Evolutionary conservation across 768 basidiomycete species (phyloP).

Genomic region (Podaxis sp.): DNA sequence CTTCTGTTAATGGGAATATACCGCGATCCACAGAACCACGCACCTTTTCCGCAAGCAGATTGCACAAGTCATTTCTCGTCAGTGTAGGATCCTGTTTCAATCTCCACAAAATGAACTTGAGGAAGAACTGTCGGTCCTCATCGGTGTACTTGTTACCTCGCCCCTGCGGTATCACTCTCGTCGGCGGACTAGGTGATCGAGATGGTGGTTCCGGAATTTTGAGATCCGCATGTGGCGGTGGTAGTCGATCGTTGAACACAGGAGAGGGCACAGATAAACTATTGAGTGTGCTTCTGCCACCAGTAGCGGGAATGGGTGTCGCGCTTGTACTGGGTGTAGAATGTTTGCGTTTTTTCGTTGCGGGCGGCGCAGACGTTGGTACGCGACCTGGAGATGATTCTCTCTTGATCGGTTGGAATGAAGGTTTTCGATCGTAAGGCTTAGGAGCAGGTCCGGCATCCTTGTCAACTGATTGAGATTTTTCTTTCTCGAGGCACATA

Average conservation of each 20-base stretch:
- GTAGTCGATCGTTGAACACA: conserved; percentile 42
- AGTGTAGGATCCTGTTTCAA: conserved; percentile 49
- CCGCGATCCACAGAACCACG: conserved; percentile 6
- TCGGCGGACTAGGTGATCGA: conserved; percentile 67
- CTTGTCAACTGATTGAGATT: conserved; percentile 9
- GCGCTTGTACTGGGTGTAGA: neutral
- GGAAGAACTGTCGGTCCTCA: conserved; percentile 63
- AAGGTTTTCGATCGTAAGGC: conserved; percentile 5
- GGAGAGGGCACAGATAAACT: conserved; percentile 52
- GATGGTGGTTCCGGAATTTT: conserved; percentile 60
- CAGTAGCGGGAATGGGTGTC: conserved; percentile 11
- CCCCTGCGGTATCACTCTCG: conserved; percentile 38
- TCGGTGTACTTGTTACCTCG: conserved; percentile 61
- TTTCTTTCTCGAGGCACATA: conserved; percentile 27
- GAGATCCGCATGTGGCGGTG: conserved; percentile 58
- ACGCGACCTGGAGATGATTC: conserved; percentile 14
- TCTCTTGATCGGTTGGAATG: conserved; percentile 13
- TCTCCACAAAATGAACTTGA: conserved; percentile 62
- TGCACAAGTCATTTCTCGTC: conserved; percentile 50
- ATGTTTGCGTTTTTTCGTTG: conserved; percentile 6
- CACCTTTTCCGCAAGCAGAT: conserved; percentile 54
- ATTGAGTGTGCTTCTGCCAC: conserved; percentile 51
- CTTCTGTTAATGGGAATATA: neutral
- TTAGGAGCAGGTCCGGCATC: conserved; percentile 7
- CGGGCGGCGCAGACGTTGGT: conserved; percentile 3